Evolutionary conservation across 1,139 yeast species (phyloP), one percentile per base, ranked within the genome.

Genomic region (Debaryomyces singareniensis): DNA sequence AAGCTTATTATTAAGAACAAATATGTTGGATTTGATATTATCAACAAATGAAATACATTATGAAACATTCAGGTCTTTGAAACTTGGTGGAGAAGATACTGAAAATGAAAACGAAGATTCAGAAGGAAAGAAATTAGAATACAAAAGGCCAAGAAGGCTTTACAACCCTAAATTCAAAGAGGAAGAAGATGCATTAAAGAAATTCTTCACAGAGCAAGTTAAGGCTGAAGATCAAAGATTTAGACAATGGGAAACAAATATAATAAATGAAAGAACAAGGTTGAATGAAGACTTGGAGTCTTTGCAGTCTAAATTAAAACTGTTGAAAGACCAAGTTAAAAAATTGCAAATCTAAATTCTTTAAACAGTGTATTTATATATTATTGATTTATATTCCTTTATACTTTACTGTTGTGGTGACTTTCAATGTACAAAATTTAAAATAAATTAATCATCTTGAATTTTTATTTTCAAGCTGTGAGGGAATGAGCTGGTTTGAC

Each of bases 241-340:
- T 64, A 81, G 95, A 67, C 95, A 89, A 66, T 91, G 98, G 97
- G 97, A 89, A 61, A 85, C 87, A 45, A 89, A 89, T 53, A 85
- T 91, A 45, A 93, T 87, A 41, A 85, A 84, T 45, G 97, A 89
- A 64, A 80, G 96, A 61, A 86, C 87, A 59, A 78, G 95, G 56
- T 73, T 93, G 55, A 91, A 91, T 61, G 84, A 81, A 58, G 98
- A 91, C 58, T 72, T 93, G 51, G 96, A 89, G 49, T 87, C 83
- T 45, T 75, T 91, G 61, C 96, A 89, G 47, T 44, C 61, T 24
- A 79, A 80, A 53, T 76, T 80, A 49, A 81, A 79, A 54, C 58
- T 71, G 33, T 63, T 82, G 50, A 89, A 81, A 50, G 87, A 79
- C 31, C 83, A 76, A 53, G 85, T 81, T 32, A 79, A 77, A 58